Evolutionary conservation across 495 filamentous ascomycete genomes (phyloP), one percentile per base, ranked within the genome.

Genomic region (Aspergillus hancockii): DNA sequence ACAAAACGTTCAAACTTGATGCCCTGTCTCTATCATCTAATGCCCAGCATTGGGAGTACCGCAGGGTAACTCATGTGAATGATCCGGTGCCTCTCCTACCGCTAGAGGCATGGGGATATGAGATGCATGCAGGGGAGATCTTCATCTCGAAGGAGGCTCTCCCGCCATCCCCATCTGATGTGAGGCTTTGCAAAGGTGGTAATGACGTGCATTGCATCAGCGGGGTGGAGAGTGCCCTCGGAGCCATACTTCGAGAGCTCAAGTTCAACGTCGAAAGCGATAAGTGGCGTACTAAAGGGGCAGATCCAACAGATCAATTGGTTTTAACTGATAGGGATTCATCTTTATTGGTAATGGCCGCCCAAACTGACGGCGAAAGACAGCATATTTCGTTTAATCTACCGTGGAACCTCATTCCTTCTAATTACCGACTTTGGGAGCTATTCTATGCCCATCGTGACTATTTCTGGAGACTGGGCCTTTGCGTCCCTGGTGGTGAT

Each of bases 361-460:
- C 8, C 65, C 66, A 28, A 50, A 52, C 21, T 18, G 62, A 63
- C 63, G 61, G 55, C 23, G 59, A 58, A 18, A 47, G 36, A 16
- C 22, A 64, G 7, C 64, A 71, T 62, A 63, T 64, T 16, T 61
- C 56, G 13, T 49, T 68, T 23, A 50, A 52, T 7, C 61, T 65
- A 55, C 58, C 70, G 16, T 75, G 78, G 60, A 73, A 75, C 54
- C 61, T 73, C 25, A 70, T 92, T 19, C 89, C 90, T 16, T 70
- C 81, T 10, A 74, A 85, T 47, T 87, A 86, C 62, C 87, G 87
- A 68, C 80, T 93, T 10, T 94, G 95, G 90, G 85, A 96, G 75
- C 75, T 96, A n/a, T 89, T 97, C 70, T 92, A 92, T 76, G 88
- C 93, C 16, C 94, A 98, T 76, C 79, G 94, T 54, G 94, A 98